phyloP scores from a whole-genome alignment of 768 basidiomycete species.

The Hydnomerulius pinastri region DNA sequence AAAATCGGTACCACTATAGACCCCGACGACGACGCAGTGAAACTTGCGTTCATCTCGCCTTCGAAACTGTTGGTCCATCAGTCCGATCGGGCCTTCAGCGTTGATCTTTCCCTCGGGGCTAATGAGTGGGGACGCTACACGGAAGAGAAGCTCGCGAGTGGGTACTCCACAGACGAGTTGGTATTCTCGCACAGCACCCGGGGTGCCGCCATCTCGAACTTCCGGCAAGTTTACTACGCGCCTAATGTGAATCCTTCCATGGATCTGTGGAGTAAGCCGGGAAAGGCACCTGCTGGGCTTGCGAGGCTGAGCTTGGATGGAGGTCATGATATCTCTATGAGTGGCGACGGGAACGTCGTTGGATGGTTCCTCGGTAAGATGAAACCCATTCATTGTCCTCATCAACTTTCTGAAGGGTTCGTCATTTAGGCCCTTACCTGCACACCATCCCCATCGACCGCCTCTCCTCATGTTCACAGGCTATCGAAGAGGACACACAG shows the following conservation, averaged over 20 bases:
- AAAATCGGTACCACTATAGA: constrained; percentile 56
- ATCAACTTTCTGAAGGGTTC: no score
- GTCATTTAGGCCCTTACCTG: constrained; percentile 67
- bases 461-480: constrained; percentile 48
- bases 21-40: constrained; percentile 39
- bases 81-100: constrained; percentile 45
- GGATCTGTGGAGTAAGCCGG: constrained; percentile 69
- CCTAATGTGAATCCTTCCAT: constrained; percentile 45
- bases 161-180: constrained; percentile 60
- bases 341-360: constrained; percentile 59
- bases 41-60: constrained; percentile 58
- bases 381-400: background rate
- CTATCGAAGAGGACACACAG: constrained; percentile 47
- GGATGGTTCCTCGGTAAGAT: constrained; percentile 74
- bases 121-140: constrained; percentile 50
- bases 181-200: constrained; percentile 43
- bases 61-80: constrained; percentile 65
- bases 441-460: constrained; percentile 62
- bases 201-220: constrained; percentile 66
- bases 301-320: constrained; percentile 70
- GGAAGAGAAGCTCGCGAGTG: constrained; percentile 51
- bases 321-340: constrained; percentile 69
- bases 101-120: constrained; percentile 50
- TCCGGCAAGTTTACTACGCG: constrained; percentile 64
- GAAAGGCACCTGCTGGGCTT: constrained; percentile 61